Conservation (phyloP, 257 asterid species). For the Solanum commersonii region DNA sequence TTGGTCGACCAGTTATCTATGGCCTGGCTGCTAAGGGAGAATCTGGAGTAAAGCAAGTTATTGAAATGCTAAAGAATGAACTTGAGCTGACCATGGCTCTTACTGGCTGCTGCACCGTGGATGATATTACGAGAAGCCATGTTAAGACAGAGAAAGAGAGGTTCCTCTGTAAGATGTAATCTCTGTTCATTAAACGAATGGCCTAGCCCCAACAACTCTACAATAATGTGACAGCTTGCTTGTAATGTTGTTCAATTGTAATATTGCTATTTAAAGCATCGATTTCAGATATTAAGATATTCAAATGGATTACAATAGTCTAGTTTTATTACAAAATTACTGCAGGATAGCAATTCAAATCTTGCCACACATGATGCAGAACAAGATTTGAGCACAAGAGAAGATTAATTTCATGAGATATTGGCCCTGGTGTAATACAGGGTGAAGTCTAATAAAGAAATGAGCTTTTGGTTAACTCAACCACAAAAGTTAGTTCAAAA, state of each 20-base stretch:
- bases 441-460: not conserved
- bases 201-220: not conserved
- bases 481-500: not conserved
- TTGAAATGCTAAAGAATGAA: conserved; percentile 46
- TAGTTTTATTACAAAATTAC: not conserved
- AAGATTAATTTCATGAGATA: not conserved
- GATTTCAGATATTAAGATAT: not conserved
- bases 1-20: conserved; percentile 48
- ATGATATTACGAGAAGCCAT: conserved; percentile 35
- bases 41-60: conserved; percentile 35
- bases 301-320: not conserved
- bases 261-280: not conserved
- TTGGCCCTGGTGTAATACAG: not conserved
- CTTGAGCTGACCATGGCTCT: conserved; percentile 57
- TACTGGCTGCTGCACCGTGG: conserved; percentile 40
- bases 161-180: conserved; percentile 19
- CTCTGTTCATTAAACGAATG: not conserved
- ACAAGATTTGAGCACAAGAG: not conserved
- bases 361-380: not conserved
- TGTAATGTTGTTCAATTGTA: not conserved
- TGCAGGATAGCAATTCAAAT: not conserved
- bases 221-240: not conserved
- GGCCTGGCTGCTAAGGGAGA: conserved; percentile 55
- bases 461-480: not conserved
- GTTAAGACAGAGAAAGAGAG: conserved; percentile 32